Conservation (phyloP, 2,329 filamentous ascomycete species). For the Microsporum audouinii region DNA sequence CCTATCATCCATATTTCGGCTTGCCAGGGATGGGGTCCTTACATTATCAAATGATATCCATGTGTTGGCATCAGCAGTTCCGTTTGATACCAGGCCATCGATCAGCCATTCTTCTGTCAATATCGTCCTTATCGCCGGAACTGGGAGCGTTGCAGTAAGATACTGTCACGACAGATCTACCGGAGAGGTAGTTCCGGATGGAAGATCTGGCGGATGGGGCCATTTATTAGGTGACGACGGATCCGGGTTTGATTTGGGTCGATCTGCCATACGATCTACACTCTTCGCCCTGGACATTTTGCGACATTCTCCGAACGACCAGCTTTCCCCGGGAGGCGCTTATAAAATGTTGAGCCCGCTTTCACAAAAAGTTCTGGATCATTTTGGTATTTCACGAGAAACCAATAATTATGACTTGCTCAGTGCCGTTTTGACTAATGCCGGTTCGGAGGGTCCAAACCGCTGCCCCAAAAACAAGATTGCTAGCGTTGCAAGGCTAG, state of each 20-base stretch:
- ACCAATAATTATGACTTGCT: conserved; percentile 7
- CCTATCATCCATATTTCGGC: conserved; percentile 21
- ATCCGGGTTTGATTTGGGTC: conserved; percentile 32
- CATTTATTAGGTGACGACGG: conserved; percentile 37
- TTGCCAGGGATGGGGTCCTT: conserved; percentile 16
- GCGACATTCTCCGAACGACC: background rate
- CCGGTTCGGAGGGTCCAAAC: background rate
- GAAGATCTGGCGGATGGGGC: conserved; percentile 37
- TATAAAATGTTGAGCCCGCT: background rate
- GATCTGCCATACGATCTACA: conserved; percentile 25
- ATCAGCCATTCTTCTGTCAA: conserved; percentile 13
- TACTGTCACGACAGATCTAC: conserved; percentile 20
- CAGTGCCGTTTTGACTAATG: conserved; percentile 1
- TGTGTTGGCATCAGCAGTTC: conserved; percentile 24
- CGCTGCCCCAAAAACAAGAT: conserved; percentile 7
- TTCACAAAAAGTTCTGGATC: conserved; percentile 2
- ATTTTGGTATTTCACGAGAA: conserved; percentile 3
- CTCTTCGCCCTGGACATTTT: conserved; percentile 24
- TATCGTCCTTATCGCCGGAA: conserved; percentile 34
- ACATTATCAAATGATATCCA: conserved; percentile 33
- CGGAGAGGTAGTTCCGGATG: conserved; percentile 18
- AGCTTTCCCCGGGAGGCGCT: background rate
- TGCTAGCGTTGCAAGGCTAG: conserved; percentile 5
- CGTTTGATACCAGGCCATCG: background rate
- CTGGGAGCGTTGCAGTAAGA: conserved; percentile 35